Conservation (phyloP, 2,329 filamentous ascomycete species). For the Ophiocordyceps camponoti-rufipedis region DNA sequence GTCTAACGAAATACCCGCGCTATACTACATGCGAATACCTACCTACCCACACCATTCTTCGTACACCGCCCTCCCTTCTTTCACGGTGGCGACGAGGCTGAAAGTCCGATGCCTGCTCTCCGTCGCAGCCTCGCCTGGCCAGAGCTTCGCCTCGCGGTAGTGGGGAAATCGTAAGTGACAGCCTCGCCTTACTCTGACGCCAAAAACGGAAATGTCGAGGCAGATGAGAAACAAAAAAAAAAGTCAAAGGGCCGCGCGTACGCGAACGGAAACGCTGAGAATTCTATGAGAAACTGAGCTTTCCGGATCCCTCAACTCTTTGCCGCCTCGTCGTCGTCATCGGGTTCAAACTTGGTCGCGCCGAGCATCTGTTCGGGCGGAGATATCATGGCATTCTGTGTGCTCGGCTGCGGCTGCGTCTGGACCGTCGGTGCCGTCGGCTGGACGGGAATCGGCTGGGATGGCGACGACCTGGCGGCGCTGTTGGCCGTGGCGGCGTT, state of each 20-base stretch:
- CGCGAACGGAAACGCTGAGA: neutral
- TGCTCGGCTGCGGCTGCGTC: conserved; percentile 34
- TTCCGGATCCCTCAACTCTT: conserved; percentile 9
- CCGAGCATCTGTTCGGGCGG: conserved; percentile 39
- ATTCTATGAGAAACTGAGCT: neutral
- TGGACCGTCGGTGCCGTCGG: conserved; percentile 36
- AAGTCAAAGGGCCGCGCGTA: neutral
- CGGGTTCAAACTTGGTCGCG: conserved; percentile 52
- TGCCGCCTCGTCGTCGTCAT: conserved; percentile 26
- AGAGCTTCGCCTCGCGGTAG: neutral
- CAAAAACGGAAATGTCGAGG: neutral
- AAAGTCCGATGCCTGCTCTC: neutral
- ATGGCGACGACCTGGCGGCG: conserved; percentile 8
- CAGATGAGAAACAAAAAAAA: neutral
- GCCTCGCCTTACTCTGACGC: neutral
- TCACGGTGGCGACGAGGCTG: neutral
- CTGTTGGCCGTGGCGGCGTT: conserved; percentile 56
- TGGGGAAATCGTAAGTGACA: neutral
- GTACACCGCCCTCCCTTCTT: too few relatives aligned
- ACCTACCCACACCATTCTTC: too few relatives aligned
- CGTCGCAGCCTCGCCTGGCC: neutral
- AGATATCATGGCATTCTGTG: conserved; percentile 39
- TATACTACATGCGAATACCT: neutral
- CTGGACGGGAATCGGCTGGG: conserved; percentile 12
- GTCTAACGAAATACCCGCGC: neutral